Evolutionary conservation across 257 asterid species (phyloP).

Genomic region (Solanum etuberosum): DNA sequence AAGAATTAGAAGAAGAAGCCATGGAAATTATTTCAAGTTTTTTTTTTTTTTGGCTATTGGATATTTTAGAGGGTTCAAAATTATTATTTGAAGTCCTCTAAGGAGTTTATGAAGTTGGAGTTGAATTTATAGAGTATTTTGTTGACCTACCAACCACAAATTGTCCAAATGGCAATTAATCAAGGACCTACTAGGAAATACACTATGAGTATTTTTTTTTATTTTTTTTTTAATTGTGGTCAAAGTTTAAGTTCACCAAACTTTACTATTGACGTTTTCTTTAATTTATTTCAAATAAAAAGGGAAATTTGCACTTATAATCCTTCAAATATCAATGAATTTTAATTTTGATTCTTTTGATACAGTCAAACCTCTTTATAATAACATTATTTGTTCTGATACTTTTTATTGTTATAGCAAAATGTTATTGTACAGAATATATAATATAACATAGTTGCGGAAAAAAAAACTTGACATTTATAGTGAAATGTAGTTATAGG

Average conservation of each 20-base stretch:
- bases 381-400: no score
- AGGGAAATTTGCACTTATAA: background rate
- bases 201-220: no score
- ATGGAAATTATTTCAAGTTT: background rate
- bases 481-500: no score
- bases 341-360: background rate
- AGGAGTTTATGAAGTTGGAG: background rate
- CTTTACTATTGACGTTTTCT: background rate
- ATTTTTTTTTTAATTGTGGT: no score
- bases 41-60: background rate
- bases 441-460: no score
- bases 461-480: no score
- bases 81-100: background rate
- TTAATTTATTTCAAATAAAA: background rate
- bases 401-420: no score
- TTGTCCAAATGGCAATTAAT: background rate
- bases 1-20: background rate
- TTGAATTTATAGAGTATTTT: background rate
- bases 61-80: background rate
- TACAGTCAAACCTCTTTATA: background rate
- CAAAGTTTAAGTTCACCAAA: background rate
- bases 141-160: background rate
- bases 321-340: background rate
- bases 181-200: background rate
- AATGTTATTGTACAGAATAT: no score